A percentile compares a stretch with the other conserved stretches of the same genome.
Evolutionary conservation across 495 filamentous ascomycete species (phyloP).

Genomic region (Chaetomium cochliodes): DNA sequence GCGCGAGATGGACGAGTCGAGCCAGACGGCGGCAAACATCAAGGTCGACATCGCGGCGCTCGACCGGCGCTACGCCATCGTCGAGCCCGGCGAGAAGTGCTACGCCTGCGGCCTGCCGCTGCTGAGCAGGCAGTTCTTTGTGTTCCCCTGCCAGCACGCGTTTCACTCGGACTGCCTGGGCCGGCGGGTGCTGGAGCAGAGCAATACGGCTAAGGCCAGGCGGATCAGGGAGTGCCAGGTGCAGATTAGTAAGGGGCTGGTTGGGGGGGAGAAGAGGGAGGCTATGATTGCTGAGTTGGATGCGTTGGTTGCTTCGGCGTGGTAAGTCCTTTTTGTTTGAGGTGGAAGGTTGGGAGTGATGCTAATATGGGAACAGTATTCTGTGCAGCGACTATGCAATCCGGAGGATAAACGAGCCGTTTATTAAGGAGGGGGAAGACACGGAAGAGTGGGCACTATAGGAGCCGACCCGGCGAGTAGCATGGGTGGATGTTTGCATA

Average conservation of each 20-base stretch:
- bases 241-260: slow-evolving; percentile 69
- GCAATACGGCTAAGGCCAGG: slow-evolving; percentile 68
- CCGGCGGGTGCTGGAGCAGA: slow-evolving; percentile 73
- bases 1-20: slow-evolving; percentile 91
- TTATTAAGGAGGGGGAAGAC: slow-evolving; percentile 69
- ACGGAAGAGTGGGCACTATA: slow-evolving; percentile 80
- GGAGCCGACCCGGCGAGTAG: background rate
- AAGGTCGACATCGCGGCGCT: slow-evolving; percentile 79
- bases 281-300: slow-evolving; percentile 86
- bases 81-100: slow-evolving; percentile 93
- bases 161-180: slow-evolving; percentile 94
- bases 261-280: slow-evolving; percentile 66
- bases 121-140: slow-evolving; percentile 88
- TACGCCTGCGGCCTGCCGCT: slow-evolving; percentile 83
- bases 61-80: slow-evolving; percentile 88
- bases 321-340: slow-evolving; percentile 36
- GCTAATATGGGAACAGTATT: slow-evolving; percentile 53
- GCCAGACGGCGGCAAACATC: slow-evolving; percentile 83
- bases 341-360: background rate
- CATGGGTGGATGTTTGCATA: background rate
- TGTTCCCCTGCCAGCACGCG: slow-evolving; percentile 96
- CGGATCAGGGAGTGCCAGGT: slow-evolving; percentile 82
- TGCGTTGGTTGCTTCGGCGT: slow-evolving; percentile 66
- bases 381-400: slow-evolving; percentile 93
- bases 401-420: slow-evolving; percentile 88